Evolutionary conservation across 345 rosid genomes (phyloP).

Genomic region (Hevea brasiliensis): DNA sequence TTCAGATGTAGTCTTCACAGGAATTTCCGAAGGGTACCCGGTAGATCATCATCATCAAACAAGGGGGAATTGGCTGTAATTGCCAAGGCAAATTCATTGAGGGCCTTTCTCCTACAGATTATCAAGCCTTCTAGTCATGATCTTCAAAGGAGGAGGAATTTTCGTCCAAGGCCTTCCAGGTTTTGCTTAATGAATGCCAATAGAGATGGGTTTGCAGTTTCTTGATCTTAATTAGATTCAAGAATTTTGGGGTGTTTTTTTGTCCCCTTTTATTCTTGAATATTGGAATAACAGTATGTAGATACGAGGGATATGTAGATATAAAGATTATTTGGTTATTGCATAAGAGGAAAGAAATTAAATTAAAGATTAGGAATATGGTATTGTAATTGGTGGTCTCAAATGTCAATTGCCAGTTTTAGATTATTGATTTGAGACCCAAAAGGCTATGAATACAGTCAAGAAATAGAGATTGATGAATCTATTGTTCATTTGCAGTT

Average conservation of each 20-base stretch:
- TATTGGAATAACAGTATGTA: background rate
- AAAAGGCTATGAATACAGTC: background rate
- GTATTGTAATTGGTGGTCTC: background rate
- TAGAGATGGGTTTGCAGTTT: conserved; percentile 8
- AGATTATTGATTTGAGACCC: background rate
- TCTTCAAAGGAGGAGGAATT: conserved; percentile 40
- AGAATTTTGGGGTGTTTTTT: background rate
- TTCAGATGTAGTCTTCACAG: conserved; percentile 51
- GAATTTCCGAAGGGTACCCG: conserved; percentile 3
- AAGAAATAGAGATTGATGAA: too few relatives aligned
- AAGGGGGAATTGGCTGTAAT: conserved; percentile 18
- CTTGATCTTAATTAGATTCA: conserved; percentile 13
- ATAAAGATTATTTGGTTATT: too few relatives aligned
- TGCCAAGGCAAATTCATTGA: conserved; percentile 27
- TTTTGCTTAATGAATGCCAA: conserved; percentile 29
- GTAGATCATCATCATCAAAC: conserved; percentile 4
- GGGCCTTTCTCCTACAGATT: conserved; percentile 36
- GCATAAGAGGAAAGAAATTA: too few relatives aligned
- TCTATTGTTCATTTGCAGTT: too few relatives aligned
- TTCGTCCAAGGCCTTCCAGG: conserved; percentile 46
- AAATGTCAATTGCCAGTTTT: conserved; percentile 1
- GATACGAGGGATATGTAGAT: background rate
- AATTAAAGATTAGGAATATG: too few relatives aligned
- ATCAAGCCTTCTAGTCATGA: conserved; percentile 42
- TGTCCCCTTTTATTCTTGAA: background rate